phyloP scores from a whole-genome alignment of 2,329 filamentous ascomycete genomes.

The Aspergillus sp. region DNA sequence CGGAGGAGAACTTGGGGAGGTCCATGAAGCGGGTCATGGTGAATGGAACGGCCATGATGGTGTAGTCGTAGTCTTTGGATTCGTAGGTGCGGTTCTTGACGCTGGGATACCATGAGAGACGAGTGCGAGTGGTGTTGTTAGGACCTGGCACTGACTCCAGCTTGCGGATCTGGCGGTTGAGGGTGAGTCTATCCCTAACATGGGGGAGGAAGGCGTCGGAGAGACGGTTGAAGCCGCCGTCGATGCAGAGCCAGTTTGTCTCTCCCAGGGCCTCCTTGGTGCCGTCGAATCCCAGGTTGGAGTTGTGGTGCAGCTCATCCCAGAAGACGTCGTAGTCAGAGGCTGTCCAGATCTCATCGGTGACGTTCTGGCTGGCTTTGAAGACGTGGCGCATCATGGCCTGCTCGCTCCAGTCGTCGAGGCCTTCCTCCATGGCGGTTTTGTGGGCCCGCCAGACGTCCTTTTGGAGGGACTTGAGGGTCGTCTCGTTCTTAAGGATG shows the following conservation, averaged over 20 bases:
- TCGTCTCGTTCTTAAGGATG: slow-evolving; percentile 19
- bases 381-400: slow-evolving; percentile 34
- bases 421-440: slow-evolving; percentile 23
- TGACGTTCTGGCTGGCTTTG: slow-evolving; percentile 37
- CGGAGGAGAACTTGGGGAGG: slow-evolving; percentile 35
- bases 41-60: slow-evolving; percentile 40
- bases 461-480: slow-evolving; percentile 21
- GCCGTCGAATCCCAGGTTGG: slow-evolving; percentile 1
- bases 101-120: slow-evolving; percentile 25
- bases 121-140: slow-evolving; percentile 15
- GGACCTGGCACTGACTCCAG: slow-evolving; percentile 9
- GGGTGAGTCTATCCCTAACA: slow-evolving; percentile 23
- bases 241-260: slow-evolving; percentile 30
- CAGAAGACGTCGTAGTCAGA: slow-evolving; percentile 34
- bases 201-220: slow-evolving; percentile 38
- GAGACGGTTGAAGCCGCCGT: slow-evolving; percentile 37
- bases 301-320: slow-evolving; percentile 24
- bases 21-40: slow-evolving; percentile 42
- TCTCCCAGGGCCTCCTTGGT: slow-evolving; percentile 25
- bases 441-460: slow-evolving; percentile 25
- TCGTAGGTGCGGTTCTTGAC: slow-evolving; percentile 23
- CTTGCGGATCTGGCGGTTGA: slow-evolving; percentile 26
- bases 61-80: slow-evolving; percentile 39
- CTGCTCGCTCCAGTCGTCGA: slow-evolving; percentile 28
- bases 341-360: slow-evolving; percentile 33